A percentile compares a stretch with the other conserved stretches of the same genome.
Conservation (phyloP, 495 filamentous ascomycete species). For the Mytilinidion resinicola region DNA sequence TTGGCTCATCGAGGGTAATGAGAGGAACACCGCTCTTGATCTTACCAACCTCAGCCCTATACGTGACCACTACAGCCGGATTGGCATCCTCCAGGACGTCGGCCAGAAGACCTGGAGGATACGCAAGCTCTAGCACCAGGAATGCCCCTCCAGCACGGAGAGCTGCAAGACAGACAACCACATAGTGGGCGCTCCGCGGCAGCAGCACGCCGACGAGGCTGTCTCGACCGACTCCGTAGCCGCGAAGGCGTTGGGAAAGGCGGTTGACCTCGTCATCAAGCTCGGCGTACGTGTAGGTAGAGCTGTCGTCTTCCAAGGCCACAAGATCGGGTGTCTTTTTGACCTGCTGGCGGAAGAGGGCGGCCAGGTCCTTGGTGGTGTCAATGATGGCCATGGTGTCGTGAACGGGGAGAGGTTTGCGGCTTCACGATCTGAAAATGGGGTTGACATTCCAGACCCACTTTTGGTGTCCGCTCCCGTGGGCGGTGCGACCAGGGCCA, state of each 20-base stretch:
- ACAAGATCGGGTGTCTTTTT: slow-evolving; percentile 51
- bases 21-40: slow-evolving; percentile 50
- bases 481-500: too few species aligned
- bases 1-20: slow-evolving; percentile 49
- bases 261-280: slow-evolving; percentile 51
- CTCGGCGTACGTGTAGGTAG: slow-evolving; percentile 54
- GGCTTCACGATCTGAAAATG: too few species aligned
- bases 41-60: slow-evolving; percentile 47
- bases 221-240: slow-evolving; percentile 55
- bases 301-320: slow-evolving; percentile 54
- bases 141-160: slow-evolving; percentile 65
- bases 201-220: slow-evolving; percentile 59
- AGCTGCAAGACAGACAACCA: slow-evolving; percentile 61
- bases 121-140: slow-evolving; percentile 62
- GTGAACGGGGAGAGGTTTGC: neutral
- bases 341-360: slow-evolving; percentile 54
- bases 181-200: slow-evolving; percentile 61
- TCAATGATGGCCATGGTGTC: slow-evolving; percentile 51
- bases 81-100: slow-evolving; percentile 62
- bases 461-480: too few species aligned
- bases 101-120: slow-evolving; percentile 55
- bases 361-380: slow-evolving; percentile 54
- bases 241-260: slow-evolving; percentile 49
- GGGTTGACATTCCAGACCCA: too few species aligned
- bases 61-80: slow-evolving; percentile 56